phyloP scores from a whole-genome alignment of 1,284 basidiomycete species.

The Ceratobasidium sp. region DNA sequence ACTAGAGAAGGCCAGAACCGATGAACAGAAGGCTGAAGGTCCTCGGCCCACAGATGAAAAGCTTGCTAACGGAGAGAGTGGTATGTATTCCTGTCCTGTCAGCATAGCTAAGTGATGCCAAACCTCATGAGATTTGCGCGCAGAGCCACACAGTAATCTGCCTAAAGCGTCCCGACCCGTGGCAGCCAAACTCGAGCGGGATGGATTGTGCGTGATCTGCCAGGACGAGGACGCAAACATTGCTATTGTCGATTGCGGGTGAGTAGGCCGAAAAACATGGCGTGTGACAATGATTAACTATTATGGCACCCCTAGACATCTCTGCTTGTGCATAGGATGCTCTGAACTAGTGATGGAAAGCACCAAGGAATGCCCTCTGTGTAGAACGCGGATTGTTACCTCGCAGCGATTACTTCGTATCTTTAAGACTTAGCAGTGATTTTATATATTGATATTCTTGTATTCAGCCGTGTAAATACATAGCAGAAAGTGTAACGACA shows the following conservation, averaged over 20 bases:
- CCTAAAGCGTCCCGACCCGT: slow-evolving; percentile 49
- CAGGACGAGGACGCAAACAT: slow-evolving; percentile 91
- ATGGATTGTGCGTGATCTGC: slow-evolving; percentile 85
- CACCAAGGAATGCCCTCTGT: slow-evolving; percentile 83
- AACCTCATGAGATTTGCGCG: neutral
- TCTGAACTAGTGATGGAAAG: slow-evolving; percentile 83
- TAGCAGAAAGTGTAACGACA: neutral
- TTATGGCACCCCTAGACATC: slow-evolving; percentile 60
- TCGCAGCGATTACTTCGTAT: slow-evolving; percentile 81
- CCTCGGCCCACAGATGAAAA: neutral
- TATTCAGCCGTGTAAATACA: too few relatives aligned
- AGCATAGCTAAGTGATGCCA: too few relatives aligned
- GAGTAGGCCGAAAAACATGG: slow-evolving; percentile 48
- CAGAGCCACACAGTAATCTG: neutral
- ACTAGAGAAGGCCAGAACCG: neutral
- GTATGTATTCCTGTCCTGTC: neutral
- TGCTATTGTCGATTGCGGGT: slow-evolving; percentile 93
- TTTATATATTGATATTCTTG: neutral
- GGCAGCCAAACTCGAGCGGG: slow-evolving; percentile 61
- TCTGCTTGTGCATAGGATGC: slow-evolving; percentile 82
- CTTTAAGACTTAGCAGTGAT: slow-evolving; percentile 63
- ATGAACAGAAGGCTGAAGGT: neutral
- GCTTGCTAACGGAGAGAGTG: neutral
- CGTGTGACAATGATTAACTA: neutral
- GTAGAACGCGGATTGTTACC: slow-evolving; percentile 84